Evolutionary conservation across 73 alveolate species (phyloP), one percentile per base, ranked within the genome.

Genomic region (Symbiodinium natans): DNA sequence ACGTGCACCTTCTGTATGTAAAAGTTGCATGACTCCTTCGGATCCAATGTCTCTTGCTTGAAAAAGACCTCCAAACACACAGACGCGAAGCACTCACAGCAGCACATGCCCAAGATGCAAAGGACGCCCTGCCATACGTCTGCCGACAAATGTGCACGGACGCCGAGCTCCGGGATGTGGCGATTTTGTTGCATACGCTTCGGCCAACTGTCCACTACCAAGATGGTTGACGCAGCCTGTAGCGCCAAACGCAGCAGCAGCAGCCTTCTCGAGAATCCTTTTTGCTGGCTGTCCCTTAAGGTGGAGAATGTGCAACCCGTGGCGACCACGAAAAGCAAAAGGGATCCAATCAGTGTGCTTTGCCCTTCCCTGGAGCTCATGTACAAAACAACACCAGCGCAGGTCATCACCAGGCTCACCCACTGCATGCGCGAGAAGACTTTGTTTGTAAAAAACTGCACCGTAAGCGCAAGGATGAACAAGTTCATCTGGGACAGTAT

Each of bases 401-500:
- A 36, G 29, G 34, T 56, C 63, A 56, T 21, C n/a, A n/a, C 41
- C 84, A 87, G 41, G 23, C 23, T 36, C 33, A 36, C 27, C 63
- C 63, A 87, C 34, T 87, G 94, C 40, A 6, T 6, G 1, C 21
- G 13, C 17, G 41, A 17, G 42, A 56, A 87, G 21, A 23, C 23
- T 31, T 36, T 87, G 10, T 59, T 27, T 42, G 36, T 19, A 29
- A 38, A n/a, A 27, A 38, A 29, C 83, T 84, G 38, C 27, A 80
- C 83, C 3, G 84, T 84, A 34, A 87, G 41, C 38, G 94, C 94
- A 83, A 87, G 42, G 40, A 87, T 41, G 74, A 87, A 43, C 94
- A 87, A 38, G 94, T 87, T 87, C 33, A 80, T 48, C 42, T 87
- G 94, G 6, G 94, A 87, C 42, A 87, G 63, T 34, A 87, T 87